Evolutionary conservation across 805 yeast genomes (phyloP).

Genomic region (Diddensiella caesifluorescens): DNA sequence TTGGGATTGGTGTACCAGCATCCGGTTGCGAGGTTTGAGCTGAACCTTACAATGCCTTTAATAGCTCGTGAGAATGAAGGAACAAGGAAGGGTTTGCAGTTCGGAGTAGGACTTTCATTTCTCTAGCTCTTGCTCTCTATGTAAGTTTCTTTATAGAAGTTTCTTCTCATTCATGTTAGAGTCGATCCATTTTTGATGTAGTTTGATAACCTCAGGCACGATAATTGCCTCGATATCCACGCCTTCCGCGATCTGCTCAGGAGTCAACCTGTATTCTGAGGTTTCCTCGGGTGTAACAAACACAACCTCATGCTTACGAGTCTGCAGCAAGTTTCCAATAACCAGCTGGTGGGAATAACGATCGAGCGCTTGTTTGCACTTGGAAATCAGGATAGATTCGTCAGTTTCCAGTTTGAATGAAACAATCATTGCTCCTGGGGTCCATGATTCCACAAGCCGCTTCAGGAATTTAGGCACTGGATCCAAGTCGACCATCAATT

Average conservation of each 20-base stretch:
- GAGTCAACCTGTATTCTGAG: conserved; percentile 32
- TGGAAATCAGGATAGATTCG: conserved; percentile 55
- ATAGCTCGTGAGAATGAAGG: conserved; percentile 46
- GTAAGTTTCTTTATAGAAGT: too few relatives aligned
- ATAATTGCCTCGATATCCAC: conserved; percentile 74
- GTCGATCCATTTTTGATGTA: conserved; percentile 61
- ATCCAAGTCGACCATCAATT: conserved; percentile 76
- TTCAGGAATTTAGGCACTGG: conserved; percentile 94
- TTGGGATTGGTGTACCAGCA: conserved; percentile 57
- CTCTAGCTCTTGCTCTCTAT: too few relatives aligned
- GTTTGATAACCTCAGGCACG: conserved; percentile 65
- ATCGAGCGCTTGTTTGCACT: conserved; percentile 72
- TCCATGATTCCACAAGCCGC: conserved; percentile 88
- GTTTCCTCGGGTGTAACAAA: conserved; percentile 56
- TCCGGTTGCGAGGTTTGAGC: conserved; percentile 62
- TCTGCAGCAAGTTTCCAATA: conserved; percentile 86
- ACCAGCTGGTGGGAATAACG: conserved; percentile 91
- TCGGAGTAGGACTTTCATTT: conserved; percentile 58
- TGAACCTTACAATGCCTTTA: conserved; percentile 59
- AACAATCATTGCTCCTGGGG: conserved; percentile 88
- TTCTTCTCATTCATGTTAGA: too few relatives aligned
- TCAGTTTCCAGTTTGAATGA: conserved; percentile 95
- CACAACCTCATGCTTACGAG: conserved; percentile 82
- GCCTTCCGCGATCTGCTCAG: conserved; percentile 37
- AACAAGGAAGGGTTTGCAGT: conserved; percentile 59